Percentiles rank a stretch among this genome's conserved stretches.
phyloP scores from a whole-genome alignment of 2,329 filamentous ascomycete genomes.

The Penicillium sp. region DNA sequence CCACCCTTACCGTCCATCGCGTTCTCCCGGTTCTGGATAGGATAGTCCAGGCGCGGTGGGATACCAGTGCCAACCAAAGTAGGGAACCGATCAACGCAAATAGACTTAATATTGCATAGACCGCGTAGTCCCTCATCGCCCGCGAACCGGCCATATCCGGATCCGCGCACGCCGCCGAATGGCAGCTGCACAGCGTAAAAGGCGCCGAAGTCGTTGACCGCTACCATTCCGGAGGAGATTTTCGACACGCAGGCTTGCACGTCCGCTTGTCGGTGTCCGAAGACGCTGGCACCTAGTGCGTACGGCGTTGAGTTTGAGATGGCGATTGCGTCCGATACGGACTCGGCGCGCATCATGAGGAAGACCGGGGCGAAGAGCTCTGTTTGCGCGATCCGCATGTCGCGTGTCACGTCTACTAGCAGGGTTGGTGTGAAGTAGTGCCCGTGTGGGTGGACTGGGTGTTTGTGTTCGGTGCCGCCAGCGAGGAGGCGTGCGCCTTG shows the following conservation, averaged over 20 bases:
- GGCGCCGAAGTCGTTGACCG: conserved; percentile 90
- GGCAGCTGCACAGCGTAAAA: conserved; percentile 93
- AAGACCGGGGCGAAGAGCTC: conserved; percentile 94
- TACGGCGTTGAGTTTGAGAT: conserved; percentile 83
- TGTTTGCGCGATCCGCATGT: conserved; percentile 82
- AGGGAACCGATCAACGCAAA: conserved; percentile 72
- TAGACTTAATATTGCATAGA: conserved; percentile 81
- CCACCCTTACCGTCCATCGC: conserved; percentile 49
- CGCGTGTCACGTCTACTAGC: conserved; percentile 78
- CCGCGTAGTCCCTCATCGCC: conserved; percentile 82
- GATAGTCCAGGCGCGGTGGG: conserved; percentile 76
- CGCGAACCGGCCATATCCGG: conserved; percentile 89
- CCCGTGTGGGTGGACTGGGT: conserved; percentile 71
- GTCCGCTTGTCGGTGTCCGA: conserved; percentile 65
- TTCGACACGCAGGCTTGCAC: conserved; percentile 64
- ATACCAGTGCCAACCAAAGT: conserved; percentile 67
- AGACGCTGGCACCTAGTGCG: conserved; percentile 84
- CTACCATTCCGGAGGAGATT: conserved; percentile 82
- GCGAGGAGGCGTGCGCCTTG: conserved; percentile 77
- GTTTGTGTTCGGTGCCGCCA: conserved; percentile 69
- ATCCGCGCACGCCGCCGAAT: conserved; percentile 87
- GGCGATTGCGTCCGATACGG: conserved; percentile 64
- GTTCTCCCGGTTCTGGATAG: conserved; percentile 62
- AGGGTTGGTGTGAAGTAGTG: conserved; percentile 94
- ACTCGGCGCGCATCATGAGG: conserved; percentile 71